Percentiles rank a stretch among this genome's conserved stretches.
Conservation (phyloP, 176 grass and related monocot genomes). For the Musa troglodytarum region DNA sequence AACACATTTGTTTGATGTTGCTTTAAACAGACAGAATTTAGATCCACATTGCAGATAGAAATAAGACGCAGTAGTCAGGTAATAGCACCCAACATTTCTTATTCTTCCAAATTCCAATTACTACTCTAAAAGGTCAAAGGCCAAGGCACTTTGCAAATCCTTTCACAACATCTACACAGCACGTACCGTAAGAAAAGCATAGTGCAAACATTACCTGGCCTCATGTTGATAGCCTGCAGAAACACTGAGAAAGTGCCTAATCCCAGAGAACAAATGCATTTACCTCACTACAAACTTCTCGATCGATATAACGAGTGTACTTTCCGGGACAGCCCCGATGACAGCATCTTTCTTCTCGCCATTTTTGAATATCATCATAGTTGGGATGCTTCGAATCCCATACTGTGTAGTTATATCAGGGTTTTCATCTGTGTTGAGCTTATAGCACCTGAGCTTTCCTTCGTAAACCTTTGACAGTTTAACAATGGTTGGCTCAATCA, state of each 20-base stretch:
- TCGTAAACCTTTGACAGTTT: background rate
- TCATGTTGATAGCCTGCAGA: too few relatives aligned
- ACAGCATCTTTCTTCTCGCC: slow-evolving; percentile 11
- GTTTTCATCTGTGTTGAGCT: slow-evolving; percentile 15
- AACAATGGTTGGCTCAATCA: slow-evolving; percentile 2
- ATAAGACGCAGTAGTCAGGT: background rate
- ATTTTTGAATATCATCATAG: slow-evolving; percentile 10
- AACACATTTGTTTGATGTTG: background rate
- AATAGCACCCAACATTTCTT: background rate
- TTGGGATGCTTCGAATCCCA: slow-evolving; percentile 7
- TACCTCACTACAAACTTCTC: background rate
- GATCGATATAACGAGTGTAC: background rate
- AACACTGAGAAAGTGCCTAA: too few relatives aligned
- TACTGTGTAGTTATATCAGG: slow-evolving; percentile 2
- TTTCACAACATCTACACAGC: background rate
- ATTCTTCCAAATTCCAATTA: background rate
- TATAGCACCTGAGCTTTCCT: slow-evolving; percentile 11
- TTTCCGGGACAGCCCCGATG: background rate
- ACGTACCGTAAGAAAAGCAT: background rate
- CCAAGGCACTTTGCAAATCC: background rate
- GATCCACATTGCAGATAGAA: background rate
- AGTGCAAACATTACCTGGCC: background rate
- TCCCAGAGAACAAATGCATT: background rate
- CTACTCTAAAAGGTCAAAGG: too few relatives aligned
- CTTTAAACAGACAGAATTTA: background rate